Evolutionary conservation across 768 basidiomycete genomes (phyloP).

Genomic region (Ramaria sp.): DNA sequence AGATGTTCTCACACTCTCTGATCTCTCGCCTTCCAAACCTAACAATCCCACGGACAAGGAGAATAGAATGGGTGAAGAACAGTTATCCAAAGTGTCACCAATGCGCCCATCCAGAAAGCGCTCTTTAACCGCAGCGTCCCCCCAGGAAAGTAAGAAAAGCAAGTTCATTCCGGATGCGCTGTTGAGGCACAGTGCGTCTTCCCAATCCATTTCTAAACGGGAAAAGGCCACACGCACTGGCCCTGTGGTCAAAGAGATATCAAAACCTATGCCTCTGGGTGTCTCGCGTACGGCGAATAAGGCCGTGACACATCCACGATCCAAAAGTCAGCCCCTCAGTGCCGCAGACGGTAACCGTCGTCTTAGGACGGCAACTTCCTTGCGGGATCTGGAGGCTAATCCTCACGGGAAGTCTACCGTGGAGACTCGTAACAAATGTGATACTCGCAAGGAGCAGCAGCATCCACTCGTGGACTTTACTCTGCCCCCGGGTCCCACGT

Average conservation of each 20-base stretch:
- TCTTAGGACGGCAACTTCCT: not conserved
- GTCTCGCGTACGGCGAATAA: not conserved
- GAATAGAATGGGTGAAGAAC: not conserved
- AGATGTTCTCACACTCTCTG: conserved; percentile 33
- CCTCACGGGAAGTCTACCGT: not conserved
- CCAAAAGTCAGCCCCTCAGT: not conserved
- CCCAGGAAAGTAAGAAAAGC: not conserved
- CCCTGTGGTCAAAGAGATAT: not conserved
- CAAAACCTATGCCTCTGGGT: not conserved
- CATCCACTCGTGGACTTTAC: not conserved
- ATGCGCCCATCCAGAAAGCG: conserved; percentile 39
- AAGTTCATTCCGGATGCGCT: not conserved
- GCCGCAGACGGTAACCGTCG: not conserved
- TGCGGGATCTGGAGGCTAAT: not conserved
- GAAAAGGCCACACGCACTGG: not conserved
- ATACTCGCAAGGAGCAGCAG: not conserved
- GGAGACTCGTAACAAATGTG: not conserved
- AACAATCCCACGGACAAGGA: not conserved
- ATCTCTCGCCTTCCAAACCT: conserved; percentile 31
- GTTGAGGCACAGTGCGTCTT: conserved; percentile 9
- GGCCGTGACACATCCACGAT: not conserved
- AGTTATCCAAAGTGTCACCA: conserved; percentile 17
- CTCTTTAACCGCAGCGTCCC: conserved; percentile 19
- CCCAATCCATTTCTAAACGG: not conserved
- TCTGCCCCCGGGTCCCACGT: not conserved